Conservation (phyloP, 257 asterid species). For the Handroanthus guayacan region DNA sequence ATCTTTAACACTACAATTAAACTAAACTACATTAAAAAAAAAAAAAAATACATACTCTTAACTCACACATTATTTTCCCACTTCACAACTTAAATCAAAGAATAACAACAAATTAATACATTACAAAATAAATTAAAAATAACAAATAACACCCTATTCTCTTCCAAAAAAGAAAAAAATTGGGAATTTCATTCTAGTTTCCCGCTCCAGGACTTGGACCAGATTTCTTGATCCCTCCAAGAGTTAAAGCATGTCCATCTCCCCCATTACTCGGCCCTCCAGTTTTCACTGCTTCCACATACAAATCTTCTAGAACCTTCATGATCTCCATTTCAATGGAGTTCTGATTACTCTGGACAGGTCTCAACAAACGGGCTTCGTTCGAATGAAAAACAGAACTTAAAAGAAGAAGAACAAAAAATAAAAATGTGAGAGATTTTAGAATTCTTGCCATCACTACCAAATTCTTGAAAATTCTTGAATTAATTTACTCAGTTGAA, state of each 20-base stretch:
- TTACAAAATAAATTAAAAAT: background rate
- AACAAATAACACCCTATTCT: too few relatives aligned
- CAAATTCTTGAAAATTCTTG: background rate
- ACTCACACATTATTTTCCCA: background rate
- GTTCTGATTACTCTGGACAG: background rate
- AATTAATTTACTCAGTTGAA: background rate
- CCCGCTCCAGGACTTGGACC: slow-evolving; percentile 55
- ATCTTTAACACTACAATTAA: too few relatives aligned
- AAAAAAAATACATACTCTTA: too few relatives aligned
- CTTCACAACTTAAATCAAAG: background rate
- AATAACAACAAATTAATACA: background rate
- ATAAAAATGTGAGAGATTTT: slow-evolving; percentile 6
- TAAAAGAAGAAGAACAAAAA: slow-evolving; percentile 30
- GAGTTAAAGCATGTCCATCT: slow-evolving; percentile 39
- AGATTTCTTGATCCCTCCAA: slow-evolving; percentile 49
- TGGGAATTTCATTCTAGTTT: slow-evolving; percentile 22
- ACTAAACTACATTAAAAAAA: too few relatives aligned
- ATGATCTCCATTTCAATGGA: slow-evolving; percentile 27
- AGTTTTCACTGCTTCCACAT: slow-evolving; percentile 37
- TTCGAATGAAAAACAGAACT: background rate
- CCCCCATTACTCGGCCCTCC: slow-evolving; percentile 46
- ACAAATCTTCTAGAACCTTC: slow-evolving; percentile 37
- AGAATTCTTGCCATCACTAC: slow-evolving; percentile 34
- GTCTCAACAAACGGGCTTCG: slow-evolving; percentile 37
- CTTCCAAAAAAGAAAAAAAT: background rate